Base-by-base conservation (phyloP, 2,329 filamentous ascomycete species). In the Peltaster fructicola region DNA sequence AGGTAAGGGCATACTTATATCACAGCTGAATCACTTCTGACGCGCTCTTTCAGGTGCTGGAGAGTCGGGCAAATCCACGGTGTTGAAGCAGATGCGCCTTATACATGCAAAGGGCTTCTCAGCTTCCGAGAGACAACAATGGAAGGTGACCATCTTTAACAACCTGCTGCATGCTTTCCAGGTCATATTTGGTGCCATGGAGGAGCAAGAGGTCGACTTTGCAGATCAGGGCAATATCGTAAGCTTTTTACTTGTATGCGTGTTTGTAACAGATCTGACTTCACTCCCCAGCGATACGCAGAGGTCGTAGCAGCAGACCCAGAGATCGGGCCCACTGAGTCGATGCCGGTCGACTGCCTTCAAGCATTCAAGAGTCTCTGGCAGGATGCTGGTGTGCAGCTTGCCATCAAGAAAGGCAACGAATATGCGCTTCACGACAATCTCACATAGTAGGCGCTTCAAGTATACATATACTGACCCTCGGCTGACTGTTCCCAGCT, bases 61-160 rank as follows among this genome's bases (percentile, higher is more conserved):
- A 47, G 85, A 95, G 56, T 88, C 77, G 30, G 80, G 85, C 37
- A 95, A 95, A 56, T 93, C 85, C 6, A 95, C 85, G 2, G 84
- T 95, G 31, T 68, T 95, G 37, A 95, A 95, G 60, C 85, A 95
- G 62, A 95, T 98, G 88, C 85, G 85, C 52, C 73, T 98, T 53
- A 93, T 98, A 41, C 88, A 95, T 51, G 73, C 81, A 8, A 73
- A 82, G 51, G 85, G 88, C 24, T 95, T 95, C 57, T 80, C 72
- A 45, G 77, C 79, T 43, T 72, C 69, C 36, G 88, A 95, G 52
- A 79, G 82, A 51, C 71, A 90, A 37, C 81, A 93, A 61, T 91
- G 81, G 66, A 82, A 88, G 41, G 78, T 82, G 9, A 84, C 93
- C 44, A 84, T 95, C 38, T 95, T 93, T 55, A 84, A 75, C 53